Evolutionary conservation across 129 eudicot species (phyloP).

Genomic region (Artemisia tridentata): DNA sequence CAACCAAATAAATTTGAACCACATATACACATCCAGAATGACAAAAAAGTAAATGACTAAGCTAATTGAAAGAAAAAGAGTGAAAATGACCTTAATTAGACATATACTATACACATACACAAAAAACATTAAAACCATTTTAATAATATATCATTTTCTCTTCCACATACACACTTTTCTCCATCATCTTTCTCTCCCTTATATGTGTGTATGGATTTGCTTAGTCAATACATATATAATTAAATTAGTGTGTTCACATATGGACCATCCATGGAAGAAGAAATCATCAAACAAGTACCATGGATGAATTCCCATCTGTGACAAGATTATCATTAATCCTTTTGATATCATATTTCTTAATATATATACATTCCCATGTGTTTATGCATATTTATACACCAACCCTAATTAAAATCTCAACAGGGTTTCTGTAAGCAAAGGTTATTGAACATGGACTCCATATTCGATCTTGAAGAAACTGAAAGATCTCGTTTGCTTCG

Average conservation of each 20-base stretch:
- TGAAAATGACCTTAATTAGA: not conserved
- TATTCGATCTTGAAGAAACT: constrained; percentile 55
- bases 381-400: not conserved
- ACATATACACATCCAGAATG: too few relatives aligned
- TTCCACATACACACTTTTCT: constrained; percentile 6
- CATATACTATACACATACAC: not conserved
- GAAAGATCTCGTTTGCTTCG: constrained; percentile 52
- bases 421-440: constrained; percentile 13
- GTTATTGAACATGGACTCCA: constrained; percentile 54
- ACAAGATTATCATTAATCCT: constrained; percentile 10
- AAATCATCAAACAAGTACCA: not conserved
- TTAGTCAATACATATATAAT: constrained; percentile 29
- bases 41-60: too few relatives aligned
- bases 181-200: not conserved
- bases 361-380: not conserved
- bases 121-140: not conserved
- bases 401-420: not conserved
- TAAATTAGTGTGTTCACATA: constrained; percentile 27
- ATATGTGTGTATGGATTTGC: constrained; percentile 10
- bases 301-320: constrained; percentile 16
- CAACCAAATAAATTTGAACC: too few relatives aligned
- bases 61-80: not conserved
- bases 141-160: constrained; percentile 12
- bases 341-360: constrained; percentile 13
- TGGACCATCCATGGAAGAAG: constrained; percentile 20